These are phyloP conservation scores for Inga leiocalycina DNA, from an alignment of 306 rosid genomes.

Conservation along the genomic window DNA sequence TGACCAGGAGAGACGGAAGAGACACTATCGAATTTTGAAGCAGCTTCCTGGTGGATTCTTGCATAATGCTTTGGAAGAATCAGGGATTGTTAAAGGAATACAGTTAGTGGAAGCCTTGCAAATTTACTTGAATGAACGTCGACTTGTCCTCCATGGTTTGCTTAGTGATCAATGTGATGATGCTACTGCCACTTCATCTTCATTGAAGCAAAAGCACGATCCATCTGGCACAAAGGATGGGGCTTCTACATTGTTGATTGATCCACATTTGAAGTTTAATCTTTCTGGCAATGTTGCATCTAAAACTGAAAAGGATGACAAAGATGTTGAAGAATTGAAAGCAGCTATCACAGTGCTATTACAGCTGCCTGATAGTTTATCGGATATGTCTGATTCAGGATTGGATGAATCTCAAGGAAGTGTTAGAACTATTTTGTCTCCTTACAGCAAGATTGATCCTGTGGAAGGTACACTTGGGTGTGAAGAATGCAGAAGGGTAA, in stretches of 20 bases:
- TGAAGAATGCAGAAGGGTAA: constrained; percentile 88
- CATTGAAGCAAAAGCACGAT: constrained; percentile 48
- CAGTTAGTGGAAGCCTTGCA: constrained; percentile 66
- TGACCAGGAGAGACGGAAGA: constrained; percentile 62
- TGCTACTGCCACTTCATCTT: constrained; percentile 35
- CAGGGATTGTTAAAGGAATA: constrained; percentile 61
- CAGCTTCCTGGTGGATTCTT: constrained; percentile 68
- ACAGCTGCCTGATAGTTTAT: constrained; percentile 60
- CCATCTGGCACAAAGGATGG: constrained; percentile 56
- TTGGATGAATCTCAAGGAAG: constrained; percentile 63
- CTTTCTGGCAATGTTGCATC: constrained; percentile 38
- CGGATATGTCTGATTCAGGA: constrained; percentile 46
- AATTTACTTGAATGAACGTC: constrained; percentile 76
- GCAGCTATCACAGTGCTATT: constrained; percentile 63
- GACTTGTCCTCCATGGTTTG: constrained; percentile 64
- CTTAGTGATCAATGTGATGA: constrained; percentile 40
- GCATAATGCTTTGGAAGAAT: constrained; percentile 68
- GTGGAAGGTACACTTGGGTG: constrained; percentile 88
- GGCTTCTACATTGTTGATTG: constrained; percentile 48
- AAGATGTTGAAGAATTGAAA: constrained; percentile 73
- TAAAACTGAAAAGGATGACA: constrained; percentile 52
- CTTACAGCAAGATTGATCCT: constrained; percentile 53
- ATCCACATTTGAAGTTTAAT: constrained; percentile 47
- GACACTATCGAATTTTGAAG: constrained; percentile 75
- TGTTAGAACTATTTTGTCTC: constrained; percentile 52